Conservation (phyloP, 306 rosid species). For the Quercus mongolica region DNA sequence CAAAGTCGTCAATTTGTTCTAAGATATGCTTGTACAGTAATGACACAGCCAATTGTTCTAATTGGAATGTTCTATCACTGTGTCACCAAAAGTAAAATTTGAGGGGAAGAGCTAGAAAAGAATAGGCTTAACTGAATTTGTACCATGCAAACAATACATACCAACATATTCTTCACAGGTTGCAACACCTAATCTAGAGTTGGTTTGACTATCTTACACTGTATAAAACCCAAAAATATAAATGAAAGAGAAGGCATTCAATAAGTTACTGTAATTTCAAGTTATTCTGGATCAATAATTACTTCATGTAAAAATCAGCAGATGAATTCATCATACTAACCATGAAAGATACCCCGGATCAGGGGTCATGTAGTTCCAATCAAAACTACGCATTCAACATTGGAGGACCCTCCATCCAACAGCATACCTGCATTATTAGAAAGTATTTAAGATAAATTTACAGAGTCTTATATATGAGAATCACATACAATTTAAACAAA, state of each 20-base stretch:
- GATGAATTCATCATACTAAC: background rate
- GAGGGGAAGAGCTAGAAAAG: background rate
- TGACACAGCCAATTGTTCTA: background rate
- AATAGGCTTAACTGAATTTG: background rate
- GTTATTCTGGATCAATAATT: slow-evolving; percentile 18
- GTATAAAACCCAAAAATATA: slow-evolving; percentile 88
- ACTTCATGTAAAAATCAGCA: slow-evolving; percentile 11
- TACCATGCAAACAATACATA: slow-evolving; percentile 98
- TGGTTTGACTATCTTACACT: slow-evolving; percentile 60
- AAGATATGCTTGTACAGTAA: background rate
- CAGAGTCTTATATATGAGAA: background rate
- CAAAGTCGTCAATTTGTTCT: too few relatives aligned
- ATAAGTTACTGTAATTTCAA: slow-evolving; percentile 23
- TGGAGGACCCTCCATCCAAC: slow-evolving; percentile 70
- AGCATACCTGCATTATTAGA: slow-evolving; percentile 54
- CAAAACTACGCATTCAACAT: slow-evolving; percentile 91
- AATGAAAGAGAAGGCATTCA: slow-evolving; percentile 28
- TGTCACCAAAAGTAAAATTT: background rate
- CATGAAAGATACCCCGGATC: background rate
- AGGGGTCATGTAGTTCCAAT: slow-evolving; percentile 73
- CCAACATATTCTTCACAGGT: slow-evolving; percentile 85
- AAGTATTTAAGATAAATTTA: background rate
- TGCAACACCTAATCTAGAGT: slow-evolving; percentile 67
- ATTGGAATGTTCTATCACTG: background rate
- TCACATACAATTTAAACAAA: background rate